phyloP scores from a whole-genome alignment of 768 basidiomycete genomes.

The Phylloporus sp. region DNA sequence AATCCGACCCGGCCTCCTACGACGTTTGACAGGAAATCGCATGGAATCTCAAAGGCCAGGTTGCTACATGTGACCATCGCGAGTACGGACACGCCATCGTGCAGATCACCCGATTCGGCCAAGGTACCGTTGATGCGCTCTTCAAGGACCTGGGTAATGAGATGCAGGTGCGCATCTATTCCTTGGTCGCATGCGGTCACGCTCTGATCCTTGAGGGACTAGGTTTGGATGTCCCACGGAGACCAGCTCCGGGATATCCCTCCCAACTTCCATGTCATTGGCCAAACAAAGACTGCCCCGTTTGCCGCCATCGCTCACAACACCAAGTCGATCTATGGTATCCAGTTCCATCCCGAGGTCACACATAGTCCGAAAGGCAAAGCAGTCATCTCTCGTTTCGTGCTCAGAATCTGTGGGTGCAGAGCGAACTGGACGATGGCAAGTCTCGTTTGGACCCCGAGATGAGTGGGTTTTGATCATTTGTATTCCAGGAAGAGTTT shows the following conservation, averaged over 20 bases:
- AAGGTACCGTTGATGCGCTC: constrained; percentile 61
- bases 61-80: constrained; percentile 83
- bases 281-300: constrained; percentile 81
- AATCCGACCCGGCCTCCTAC: not conserved
- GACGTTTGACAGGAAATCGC: constrained; percentile 74
- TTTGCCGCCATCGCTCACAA: constrained; percentile 93
- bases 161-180: constrained; percentile 61
- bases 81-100: constrained; percentile 94
- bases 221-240: constrained; percentile 99
- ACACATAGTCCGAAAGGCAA: constrained; percentile 90
- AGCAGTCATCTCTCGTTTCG: constrained; percentile 83
- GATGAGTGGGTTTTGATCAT: not conserved
- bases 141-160: constrained; percentile 87
- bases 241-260: constrained; percentile 87
- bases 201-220: not conserved
- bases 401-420: constrained; percentile 82
- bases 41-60: constrained; percentile 79
- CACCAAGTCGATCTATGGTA: constrained; percentile 86
- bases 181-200: not conserved
- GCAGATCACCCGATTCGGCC: constrained; percentile 61
- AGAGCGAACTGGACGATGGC: constrained; percentile 92
- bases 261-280: constrained; percentile 81
- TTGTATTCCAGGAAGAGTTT: constrained; percentile 74
- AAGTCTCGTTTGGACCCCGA: constrained; percentile 9
- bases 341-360: constrained; percentile 99